These are phyloP conservation scores for Bassia scoparia DNA, from an alignment of 148 eudicot genomes.

Conservation along the genomic window DNA sequence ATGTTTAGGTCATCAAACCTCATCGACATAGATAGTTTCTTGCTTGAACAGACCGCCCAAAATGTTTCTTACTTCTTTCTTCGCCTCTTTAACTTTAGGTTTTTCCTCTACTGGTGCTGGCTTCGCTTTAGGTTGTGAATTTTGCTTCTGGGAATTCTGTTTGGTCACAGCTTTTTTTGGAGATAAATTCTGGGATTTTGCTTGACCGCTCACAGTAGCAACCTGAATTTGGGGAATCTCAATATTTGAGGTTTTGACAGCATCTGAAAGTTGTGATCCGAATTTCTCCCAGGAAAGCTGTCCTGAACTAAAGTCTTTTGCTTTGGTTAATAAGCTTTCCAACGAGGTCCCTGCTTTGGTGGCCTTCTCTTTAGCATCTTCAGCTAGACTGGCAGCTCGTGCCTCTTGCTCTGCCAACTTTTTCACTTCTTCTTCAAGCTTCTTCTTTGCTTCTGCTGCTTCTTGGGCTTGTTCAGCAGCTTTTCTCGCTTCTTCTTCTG, in stretches of 20 bases:
- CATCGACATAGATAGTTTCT: slow-evolving; percentile 94
- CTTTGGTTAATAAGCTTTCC: slow-evolving; percentile 45
- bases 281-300: slow-evolving; percentile 65
- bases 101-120: slow-evolving; percentile 33
- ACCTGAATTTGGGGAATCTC: slow-evolving; percentile 61
- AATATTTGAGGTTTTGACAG: slow-evolving; percentile 40
- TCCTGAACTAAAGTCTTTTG: slow-evolving; percentile 53
- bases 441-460: slow-evolving; percentile 51
- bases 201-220: slow-evolving; percentile 93
- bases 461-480: slow-evolving; percentile 63
- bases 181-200: slow-evolving; percentile 63
- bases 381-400: slow-evolving; percentile 45
- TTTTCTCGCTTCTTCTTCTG: slow-evolving; percentile 65
- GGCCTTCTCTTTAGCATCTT: slow-evolving; percentile 57
- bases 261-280: slow-evolving; percentile 62
- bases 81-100: slow-evolving; percentile 38
- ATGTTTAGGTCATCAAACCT: slow-evolving; percentile 43
- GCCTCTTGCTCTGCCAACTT: slow-evolving; percentile 50
- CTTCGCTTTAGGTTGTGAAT: slow-evolving; percentile 14
- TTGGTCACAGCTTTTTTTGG: slow-evolving; percentile 62
- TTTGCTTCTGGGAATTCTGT: slow-evolving; percentile 20
- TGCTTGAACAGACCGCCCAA: slow-evolving; percentile 95
- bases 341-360: slow-evolving; percentile 55
- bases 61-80: slow-evolving; percentile 56
- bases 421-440: slow-evolving; percentile 53